phyloP scores from a whole-genome alignment of 2,329 filamentous ascomycete species.

The Onygenales sp. region DNA sequence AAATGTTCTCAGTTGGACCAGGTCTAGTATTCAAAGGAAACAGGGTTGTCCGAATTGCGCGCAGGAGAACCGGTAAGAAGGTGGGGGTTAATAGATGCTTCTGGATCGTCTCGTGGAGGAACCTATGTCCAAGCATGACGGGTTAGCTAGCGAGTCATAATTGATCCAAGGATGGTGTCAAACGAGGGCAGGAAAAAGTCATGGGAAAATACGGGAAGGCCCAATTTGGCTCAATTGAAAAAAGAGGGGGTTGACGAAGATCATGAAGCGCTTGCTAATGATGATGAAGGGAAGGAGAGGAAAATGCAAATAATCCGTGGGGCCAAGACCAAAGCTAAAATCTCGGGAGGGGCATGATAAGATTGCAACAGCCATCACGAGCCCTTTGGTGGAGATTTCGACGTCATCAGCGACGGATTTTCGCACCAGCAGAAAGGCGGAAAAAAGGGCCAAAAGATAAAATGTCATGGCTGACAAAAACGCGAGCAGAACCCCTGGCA shows the following conservation, averaged over 20 bases:
- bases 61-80: conserved; percentile 52
- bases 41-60: conserved; percentile 60
- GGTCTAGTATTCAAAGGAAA: conserved; percentile 52
- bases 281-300: background rate
- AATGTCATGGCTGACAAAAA: background rate
- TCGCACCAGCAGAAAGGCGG: background rate
- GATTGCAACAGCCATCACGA: background rate
- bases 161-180: background rate
- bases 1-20: background rate
- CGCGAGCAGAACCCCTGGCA: background rate
- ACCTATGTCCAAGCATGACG: conserved; percentile 21
- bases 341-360: background rate
- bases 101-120: conserved; percentile 42
- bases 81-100: conserved; percentile 54
- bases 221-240: background rate
- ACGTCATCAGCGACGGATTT: background rate
- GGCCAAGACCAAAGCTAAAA: background rate
- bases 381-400: background rate
- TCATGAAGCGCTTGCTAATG: background rate
- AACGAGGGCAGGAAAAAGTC: background rate
- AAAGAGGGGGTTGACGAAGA: conserved; percentile 1
- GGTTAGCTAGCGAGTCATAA: background rate
- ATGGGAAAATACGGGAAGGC: background rate
- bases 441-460: background rate
- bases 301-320: conserved; percentile 1